These are phyloP conservation scores for Fusarium caatingaense DNA, from an alignment of 2,329 filamentous ascomycete species.

Conservation along the genomic window DNA sequence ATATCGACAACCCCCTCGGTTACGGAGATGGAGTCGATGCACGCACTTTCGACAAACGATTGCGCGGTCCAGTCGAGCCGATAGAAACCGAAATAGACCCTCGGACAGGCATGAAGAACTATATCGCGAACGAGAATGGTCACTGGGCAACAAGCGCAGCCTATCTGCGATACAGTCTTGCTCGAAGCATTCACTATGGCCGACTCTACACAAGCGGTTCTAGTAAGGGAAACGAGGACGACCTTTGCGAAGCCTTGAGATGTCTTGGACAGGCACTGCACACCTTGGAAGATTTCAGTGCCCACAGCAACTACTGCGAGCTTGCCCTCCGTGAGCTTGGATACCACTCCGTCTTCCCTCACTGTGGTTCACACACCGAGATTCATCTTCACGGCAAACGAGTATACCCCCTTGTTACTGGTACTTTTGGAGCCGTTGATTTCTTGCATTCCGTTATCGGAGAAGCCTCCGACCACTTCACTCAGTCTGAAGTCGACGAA, in stretches of 20 bases:
- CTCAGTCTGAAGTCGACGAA: slow-evolving; percentile 85
- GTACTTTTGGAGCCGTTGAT: slow-evolving; percentile 81
- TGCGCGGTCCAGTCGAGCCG: slow-evolving; percentile 81
- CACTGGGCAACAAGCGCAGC: slow-evolving; percentile 91
- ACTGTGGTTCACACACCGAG: slow-evolving; percentile 75
- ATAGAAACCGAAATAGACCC: slow-evolving; percentile 79
- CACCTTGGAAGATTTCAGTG: slow-evolving; percentile 82
- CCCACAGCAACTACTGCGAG: slow-evolving; percentile 87
- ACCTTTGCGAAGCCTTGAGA: slow-evolving; percentile 82
- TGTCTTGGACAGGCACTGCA: slow-evolving; percentile 82
- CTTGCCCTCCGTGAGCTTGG: slow-evolving; percentile 80
- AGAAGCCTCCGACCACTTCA: slow-evolving; percentile 85
- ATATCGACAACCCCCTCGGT: slow-evolving; percentile 82
- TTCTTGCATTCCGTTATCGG: slow-evolving; percentile 83
- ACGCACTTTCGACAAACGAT: slow-evolving; percentile 80
- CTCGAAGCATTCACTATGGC: slow-evolving; percentile 80
- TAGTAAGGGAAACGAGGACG: slow-evolving; percentile 74
- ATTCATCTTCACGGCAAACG: slow-evolving; percentile 71
- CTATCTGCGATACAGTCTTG: slow-evolving; percentile 82
- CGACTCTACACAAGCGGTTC: slow-evolving; percentile 77
- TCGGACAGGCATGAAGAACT: slow-evolving; percentile 97
- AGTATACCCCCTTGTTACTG: slow-evolving; percentile 81
- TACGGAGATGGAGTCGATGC: slow-evolving; percentile 91
- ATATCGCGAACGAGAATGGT: slow-evolving; percentile 91
- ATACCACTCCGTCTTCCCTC: slow-evolving; percentile 83